Conservation (phyloP, 768 basidiomycete genomes). For the Auricularia sp. region DNA sequence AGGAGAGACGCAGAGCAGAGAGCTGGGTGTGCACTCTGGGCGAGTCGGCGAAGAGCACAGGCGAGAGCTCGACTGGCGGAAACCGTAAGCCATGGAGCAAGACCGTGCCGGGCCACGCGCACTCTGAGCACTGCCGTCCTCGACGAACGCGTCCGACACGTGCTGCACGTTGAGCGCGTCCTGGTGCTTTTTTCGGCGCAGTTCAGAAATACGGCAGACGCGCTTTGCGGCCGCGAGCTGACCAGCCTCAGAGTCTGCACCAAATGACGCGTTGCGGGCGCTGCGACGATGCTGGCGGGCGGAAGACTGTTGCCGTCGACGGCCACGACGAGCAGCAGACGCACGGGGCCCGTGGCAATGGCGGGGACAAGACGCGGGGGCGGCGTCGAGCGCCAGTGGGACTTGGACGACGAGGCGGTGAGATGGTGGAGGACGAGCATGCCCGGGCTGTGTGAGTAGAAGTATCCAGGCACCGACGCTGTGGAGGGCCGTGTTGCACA, state of each 20-base stretch:
- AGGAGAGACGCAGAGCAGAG: neutral
- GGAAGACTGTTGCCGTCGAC: constrained; percentile 35
- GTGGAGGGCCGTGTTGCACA: too few relatives aligned
- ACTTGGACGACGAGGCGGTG: neutral
- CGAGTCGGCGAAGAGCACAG: neutral
- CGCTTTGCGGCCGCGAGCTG: constrained; percentile 9
- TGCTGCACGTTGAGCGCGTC: constrained; percentile 16
- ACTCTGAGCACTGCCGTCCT: constrained; percentile 36
- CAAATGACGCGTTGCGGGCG: constrained; percentile 42
- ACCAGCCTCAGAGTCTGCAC: constrained; percentile 42
- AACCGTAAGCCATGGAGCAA: constrained; percentile 3
- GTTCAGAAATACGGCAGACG: neutral
- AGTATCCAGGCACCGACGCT: neutral
- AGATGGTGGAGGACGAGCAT: neutral
- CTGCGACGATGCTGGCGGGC: constrained; percentile 32
- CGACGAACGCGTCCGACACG: constrained; percentile 44
- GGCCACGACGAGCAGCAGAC: constrained; percentile 40
- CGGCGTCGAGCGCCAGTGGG: neutral
- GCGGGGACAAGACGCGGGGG: neutral
- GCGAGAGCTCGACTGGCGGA: neutral
- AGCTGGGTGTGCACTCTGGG: neutral
- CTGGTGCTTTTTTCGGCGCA: neutral
- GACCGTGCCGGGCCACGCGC: constrained; percentile 5
- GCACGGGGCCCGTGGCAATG: neutral
- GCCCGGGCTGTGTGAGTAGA: too few relatives aligned